Conservation (phyloP, 2,329 filamentous ascomycete species). For the Hymenoscyphus occultus region DNA sequence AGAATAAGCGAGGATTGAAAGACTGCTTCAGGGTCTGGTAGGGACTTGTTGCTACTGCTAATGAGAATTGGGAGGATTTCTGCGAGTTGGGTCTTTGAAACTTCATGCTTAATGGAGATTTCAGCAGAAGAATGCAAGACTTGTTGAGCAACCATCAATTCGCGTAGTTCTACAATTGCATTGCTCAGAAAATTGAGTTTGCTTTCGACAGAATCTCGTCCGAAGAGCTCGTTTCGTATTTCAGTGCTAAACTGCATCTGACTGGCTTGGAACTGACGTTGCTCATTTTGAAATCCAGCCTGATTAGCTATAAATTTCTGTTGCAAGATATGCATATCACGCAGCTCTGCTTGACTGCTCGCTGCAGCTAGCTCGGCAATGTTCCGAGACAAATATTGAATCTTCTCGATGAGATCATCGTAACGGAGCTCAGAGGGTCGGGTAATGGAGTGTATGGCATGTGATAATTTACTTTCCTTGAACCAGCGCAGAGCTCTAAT, state of each 20-base stretch:
- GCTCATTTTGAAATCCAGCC: neutral
- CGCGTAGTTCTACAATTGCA: neutral
- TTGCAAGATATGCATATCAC: neutral
- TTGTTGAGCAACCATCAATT: neutral
- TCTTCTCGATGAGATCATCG: neutral
- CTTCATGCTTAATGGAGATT: neutral
- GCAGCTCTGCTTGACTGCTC: neutral
- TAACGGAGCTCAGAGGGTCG: slow-evolving; percentile 1
- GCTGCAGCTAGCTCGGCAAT: neutral
- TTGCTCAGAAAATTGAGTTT: neutral
- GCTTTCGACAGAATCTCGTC: neutral
- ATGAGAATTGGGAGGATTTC: neutral
- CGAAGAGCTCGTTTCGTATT: neutral
- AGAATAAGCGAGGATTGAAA: neutral
- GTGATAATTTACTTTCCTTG: slow-evolving; percentile 15
- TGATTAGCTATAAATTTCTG: neutral
- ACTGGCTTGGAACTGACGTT: neutral
- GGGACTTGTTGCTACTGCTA: neutral
- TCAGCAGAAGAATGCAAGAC: neutral
- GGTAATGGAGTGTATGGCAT: slow-evolving; percentile 11
- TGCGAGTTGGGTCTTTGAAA: neutral
- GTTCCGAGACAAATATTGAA: neutral
- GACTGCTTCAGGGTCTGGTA: neutral
- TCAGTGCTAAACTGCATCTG: neutral
- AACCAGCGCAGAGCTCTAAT: slow-evolving; percentile 19